phyloP scores from a whole-genome alignment of 345 rosid species.

The Dipteronia sinensis region DNA sequence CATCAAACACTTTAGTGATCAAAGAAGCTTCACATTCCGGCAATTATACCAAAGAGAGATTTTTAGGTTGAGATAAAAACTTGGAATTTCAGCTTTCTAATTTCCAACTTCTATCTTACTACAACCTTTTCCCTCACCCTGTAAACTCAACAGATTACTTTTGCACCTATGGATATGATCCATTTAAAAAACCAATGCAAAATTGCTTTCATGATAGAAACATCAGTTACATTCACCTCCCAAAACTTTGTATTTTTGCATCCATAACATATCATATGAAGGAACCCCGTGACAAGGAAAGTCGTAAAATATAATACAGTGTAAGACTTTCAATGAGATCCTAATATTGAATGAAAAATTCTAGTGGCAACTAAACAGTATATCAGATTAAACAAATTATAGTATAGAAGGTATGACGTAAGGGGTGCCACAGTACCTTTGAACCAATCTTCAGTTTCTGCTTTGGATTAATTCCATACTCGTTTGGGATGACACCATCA shows the following conservation, averaged over 20 bases:
- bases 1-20: background rate
- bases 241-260: background rate
- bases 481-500: slow-evolving; percentile 98
- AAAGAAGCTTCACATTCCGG: background rate
- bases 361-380: background rate
- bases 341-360: slow-evolving; percentile 4
- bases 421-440: slow-evolving; percentile 48
- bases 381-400: background rate
- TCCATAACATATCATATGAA: background rate
- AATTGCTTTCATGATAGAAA: background rate
- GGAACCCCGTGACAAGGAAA: background rate
- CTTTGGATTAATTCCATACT: slow-evolving; percentile 94
- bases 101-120: background rate
- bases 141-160: background rate
- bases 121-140: background rate
- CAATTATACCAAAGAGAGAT: background rate
- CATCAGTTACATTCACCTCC: background rate
- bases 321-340: background rate
- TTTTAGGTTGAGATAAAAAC: background rate
- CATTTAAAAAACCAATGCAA: background rate
- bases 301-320: background rate
- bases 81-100: background rate
- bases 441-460: slow-evolving; percentile 97
- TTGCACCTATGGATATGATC: background rate
- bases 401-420: background rate